Percentiles rank a stretch among this genome's conserved stretches.
Evolutionary conservation across 1,284 basidiomycete genomes (phyloP).

Genomic region (Malassezia sympodialis): DNA sequence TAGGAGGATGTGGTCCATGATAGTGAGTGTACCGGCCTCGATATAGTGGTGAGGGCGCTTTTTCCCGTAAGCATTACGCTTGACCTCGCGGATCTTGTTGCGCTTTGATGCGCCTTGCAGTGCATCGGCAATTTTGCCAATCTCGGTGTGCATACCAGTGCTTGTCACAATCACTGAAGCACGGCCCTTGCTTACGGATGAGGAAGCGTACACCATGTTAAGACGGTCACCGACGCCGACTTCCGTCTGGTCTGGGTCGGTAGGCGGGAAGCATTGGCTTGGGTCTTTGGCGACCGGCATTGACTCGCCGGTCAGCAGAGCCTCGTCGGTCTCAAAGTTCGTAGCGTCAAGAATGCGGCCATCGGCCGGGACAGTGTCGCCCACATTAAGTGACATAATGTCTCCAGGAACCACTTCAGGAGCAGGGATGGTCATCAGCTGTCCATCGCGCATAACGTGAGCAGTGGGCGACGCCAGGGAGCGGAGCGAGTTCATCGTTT

Average conservation of each 20-base stretch:
- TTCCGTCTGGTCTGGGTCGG: slow-evolving; percentile 22
- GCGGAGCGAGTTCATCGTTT: slow-evolving; percentile 57
- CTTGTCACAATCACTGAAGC: slow-evolving; percentile 56
- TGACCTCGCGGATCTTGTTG: slow-evolving; percentile 45
- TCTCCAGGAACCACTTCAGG: slow-evolving; percentile 57
- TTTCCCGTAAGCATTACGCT: slow-evolving; percentile 53
- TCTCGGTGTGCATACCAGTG: slow-evolving; percentile 56
- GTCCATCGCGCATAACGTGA: slow-evolving; percentile 55
- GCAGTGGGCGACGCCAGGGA: slow-evolving; percentile 59
- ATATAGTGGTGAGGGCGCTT: slow-evolving; percentile 48
- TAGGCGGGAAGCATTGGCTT: slow-evolving; percentile 23
- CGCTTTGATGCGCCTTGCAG: slow-evolving; percentile 36
- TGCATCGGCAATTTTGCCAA: slow-evolving; percentile 44
- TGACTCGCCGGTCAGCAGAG: slow-evolving; percentile 61
- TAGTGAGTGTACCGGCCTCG: slow-evolving; percentile 48
- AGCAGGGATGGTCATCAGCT: slow-evolving; percentile 54
- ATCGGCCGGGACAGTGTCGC: slow-evolving; percentile 44
- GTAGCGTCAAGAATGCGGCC: slow-evolving; percentile 41
- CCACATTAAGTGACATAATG: slow-evolving; percentile 44
- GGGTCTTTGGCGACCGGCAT: slow-evolving; percentile 58
- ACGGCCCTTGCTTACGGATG: slow-evolving; percentile 60
- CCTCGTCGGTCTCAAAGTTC: slow-evolving; percentile 55
- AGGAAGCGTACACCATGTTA: slow-evolving; percentile 58
- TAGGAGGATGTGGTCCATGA: slow-evolving; percentile 43
- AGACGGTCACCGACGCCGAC: slow-evolving; percentile 54